Base-by-base conservation (phyloP, 176 grass and related monocot genomes). In the Zea luxurians region DNA sequence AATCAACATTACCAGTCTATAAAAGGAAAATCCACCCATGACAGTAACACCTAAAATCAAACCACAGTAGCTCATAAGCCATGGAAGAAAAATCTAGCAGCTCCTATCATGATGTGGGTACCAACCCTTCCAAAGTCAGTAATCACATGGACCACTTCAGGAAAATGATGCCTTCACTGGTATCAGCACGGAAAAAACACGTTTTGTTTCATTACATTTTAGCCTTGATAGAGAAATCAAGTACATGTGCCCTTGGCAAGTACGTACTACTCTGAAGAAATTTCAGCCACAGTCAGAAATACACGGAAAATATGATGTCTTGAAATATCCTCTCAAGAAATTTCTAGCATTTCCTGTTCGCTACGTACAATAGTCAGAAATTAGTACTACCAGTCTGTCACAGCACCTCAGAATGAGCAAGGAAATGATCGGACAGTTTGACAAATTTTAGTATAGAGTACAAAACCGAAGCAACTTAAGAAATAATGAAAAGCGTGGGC, bases 381-480 rank as follows among this genome's bases (percentile, higher is more conserved):
- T 36, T n/a, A 13, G 75, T 20, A 4, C 62, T 70, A 75, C 81
- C 75, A 70, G 17, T 15, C 37, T 88, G 64, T 53, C 58, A 45
- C 64, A 81, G 45, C 34, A 75, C 57, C 35, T 60, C 35, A 53
- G 20, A 68, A 45, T 44, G 38, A 85, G n/a, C 55, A 75, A 17
- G 76, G 21, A 68, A 78, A 69, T 50, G 76, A 80, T 75, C 79
- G 37, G 8, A 74, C 54, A 74, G 16, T 34, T 48, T 18, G 63
- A 63, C 15, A 34, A 80, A 47, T 78, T 78, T 17, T 17, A 66
- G 47, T 15, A 15, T 18, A n/a, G 13, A 40, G 70, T 70, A 70
- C 81, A 64, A 16, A 27, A 48, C 17, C 5, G 15, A 44, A 69
- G 8, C 59, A 59, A 20, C 54, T 52, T 4, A 55, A 55, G 4